phyloP scores from a whole-genome alignment of 345 rosid genomes.

The Limnanthes douglasii region DNA sequence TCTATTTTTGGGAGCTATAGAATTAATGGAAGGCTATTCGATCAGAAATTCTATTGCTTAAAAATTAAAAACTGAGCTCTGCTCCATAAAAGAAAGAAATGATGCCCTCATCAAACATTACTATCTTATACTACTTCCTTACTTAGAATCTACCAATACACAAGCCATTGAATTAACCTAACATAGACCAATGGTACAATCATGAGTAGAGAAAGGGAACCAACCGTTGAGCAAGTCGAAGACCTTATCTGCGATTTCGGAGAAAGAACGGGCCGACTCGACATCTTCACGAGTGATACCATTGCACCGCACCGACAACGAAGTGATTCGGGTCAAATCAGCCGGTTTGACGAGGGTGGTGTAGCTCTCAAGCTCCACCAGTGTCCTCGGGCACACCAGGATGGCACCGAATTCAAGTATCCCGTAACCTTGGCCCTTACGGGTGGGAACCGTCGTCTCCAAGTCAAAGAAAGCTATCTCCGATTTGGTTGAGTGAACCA shows the following conservation, averaged over 20 bases:
- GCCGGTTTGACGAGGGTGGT: constrained; percentile 65
- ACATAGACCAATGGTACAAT: too few relatives aligned
- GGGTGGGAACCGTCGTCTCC: constrained; percentile 58
- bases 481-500: too few relatives aligned
- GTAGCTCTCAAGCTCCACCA: constrained; percentile 49
- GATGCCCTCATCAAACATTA: too few relatives aligned
- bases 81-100: neutral
- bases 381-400: constrained; percentile 67
- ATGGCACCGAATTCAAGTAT: constrained; percentile 88
- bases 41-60: too few relatives aligned
- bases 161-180: too few relatives aligned
- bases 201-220: neutral
- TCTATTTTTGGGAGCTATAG: too few relatives aligned
- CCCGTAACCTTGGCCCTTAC: constrained; percentile 31
- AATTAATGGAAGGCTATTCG: too few relatives aligned
- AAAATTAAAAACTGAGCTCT: too few relatives aligned
- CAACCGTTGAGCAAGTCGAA: constrained; percentile 61
- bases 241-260: constrained; percentile 48
- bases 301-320: constrained; percentile 42
- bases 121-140: too few relatives aligned
- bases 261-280: constrained; percentile 39
- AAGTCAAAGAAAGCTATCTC: constrained; percentile 84
- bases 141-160: too few relatives aligned
- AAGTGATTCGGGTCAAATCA: constrained; percentile 38
- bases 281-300: constrained; percentile 56